Evolutionary conservation across 176 grass and related monocot species (phyloP).

Genomic region (Rhynchospora breviuscula): DNA sequence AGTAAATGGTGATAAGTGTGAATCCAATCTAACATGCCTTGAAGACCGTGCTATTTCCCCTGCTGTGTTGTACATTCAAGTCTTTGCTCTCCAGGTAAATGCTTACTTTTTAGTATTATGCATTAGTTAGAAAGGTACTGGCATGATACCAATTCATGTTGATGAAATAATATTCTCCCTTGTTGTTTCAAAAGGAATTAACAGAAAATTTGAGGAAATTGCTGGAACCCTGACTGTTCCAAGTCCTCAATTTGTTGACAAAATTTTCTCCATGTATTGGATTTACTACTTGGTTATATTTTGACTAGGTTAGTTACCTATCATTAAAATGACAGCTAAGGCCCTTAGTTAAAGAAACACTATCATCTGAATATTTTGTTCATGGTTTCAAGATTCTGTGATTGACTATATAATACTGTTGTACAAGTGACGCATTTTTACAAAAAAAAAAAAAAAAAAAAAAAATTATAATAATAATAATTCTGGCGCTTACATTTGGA

Average conservation of each 20-base stretch:
- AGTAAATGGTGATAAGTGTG: slow-evolving; percentile 34
- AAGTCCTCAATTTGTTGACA: slow-evolving; percentile 12
- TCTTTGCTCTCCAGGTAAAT: slow-evolving; percentile 77
- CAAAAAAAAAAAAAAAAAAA: too few species aligned
- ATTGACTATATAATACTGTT: not conserved
- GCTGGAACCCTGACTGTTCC: not conserved
- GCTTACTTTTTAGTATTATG: not conserved
- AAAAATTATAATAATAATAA: too few species aligned
- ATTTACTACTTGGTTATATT: too few species aligned
- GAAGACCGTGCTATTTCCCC: slow-evolving; percentile 72
- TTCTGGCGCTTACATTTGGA: not conserved
- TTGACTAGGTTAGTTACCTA: too few species aligned
- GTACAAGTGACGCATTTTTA: not conserved
- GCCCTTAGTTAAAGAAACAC: too few species aligned
- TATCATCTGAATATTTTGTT: too few species aligned
- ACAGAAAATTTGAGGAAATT: not conserved
- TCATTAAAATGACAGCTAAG: too few species aligned
- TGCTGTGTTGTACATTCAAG: slow-evolving; percentile 78
- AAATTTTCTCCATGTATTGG: not conserved
- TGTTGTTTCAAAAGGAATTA: not conserved
- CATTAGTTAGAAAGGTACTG: not conserved
- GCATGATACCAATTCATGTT: slow-evolving; percentile 1
- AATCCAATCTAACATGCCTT: slow-evolving; percentile 50
- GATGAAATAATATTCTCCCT: not conserved
- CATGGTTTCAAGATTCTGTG: too few species aligned